phyloP scores from a whole-genome alignment of 176 grass and related monocot genomes.

The Oropetium thomaeum region DNA sequence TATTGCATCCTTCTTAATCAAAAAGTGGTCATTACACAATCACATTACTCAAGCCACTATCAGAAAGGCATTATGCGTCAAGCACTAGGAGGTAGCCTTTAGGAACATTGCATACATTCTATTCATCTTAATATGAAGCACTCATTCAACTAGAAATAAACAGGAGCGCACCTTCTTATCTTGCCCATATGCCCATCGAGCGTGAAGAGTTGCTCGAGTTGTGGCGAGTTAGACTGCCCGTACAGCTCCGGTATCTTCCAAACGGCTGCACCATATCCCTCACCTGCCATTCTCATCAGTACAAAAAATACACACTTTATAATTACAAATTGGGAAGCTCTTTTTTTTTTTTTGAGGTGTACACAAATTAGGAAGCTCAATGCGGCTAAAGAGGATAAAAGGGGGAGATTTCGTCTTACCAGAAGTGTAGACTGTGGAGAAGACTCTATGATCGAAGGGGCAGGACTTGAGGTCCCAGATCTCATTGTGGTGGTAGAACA shows the following conservation, averaged over 20 bases:
- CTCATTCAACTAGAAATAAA: conserved; percentile 14
- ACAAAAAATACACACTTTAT: background rate
- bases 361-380: no score
- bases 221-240: conserved; percentile 71
- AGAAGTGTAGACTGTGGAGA: conserved; percentile 92
- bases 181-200: conserved; percentile 63
- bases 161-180: conserved; percentile 62
- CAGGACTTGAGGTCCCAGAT: conserved; percentile 99
- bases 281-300: conserved; percentile 48
- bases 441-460: conserved; percentile 80
- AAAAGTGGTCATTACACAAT: background rate
- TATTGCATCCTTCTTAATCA: background rate
- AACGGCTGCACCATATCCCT: conserved; percentile 76
- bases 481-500: conserved; percentile 98
- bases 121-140: background rate
- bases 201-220: conserved; percentile 69
- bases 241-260: conserved; percentile 81
- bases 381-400: background rate
- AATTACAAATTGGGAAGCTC: conserved; percentile 6
- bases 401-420: conserved; percentile 42
- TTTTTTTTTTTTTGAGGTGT: no score
- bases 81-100: background rate
- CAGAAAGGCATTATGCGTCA: background rate
- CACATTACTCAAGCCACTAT: background rate
- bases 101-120: background rate